phyloP scores from a whole-genome alignment of 345 rosid genomes.

The Populus tremula region DNA sequence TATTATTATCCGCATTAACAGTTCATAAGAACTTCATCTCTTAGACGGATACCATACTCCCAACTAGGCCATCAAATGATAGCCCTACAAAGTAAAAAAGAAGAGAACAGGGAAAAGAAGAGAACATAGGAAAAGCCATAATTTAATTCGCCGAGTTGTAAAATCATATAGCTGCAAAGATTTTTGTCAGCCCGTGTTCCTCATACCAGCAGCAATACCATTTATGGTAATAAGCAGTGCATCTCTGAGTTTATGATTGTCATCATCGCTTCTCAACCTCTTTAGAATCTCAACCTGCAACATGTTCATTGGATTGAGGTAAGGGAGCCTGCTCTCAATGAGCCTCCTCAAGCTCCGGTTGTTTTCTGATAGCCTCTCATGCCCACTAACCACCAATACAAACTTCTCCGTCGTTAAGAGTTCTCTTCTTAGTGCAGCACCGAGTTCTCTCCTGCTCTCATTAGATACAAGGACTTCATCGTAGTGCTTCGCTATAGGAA shows the following conservation, averaged over 20 bases:
- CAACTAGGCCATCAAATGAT: neutral
- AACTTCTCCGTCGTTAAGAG: conserved; percentile 63
- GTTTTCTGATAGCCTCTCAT: conserved; percentile 64
- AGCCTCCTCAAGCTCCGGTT: conserved; percentile 81
- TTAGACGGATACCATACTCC: neutral
- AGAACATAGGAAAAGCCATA: neutral
- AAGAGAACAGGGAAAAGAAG: too few relatives aligned
- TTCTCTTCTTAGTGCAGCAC: conserved; percentile 66
- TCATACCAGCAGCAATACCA: conserved; percentile 97
- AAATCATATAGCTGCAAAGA: neutral
- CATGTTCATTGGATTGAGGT: conserved; percentile 87
- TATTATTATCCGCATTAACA: neutral
- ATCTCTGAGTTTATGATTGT: conserved; percentile 81
- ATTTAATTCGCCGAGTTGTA: neutral
- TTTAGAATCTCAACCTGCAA: conserved; percentile 86
- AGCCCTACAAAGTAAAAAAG: neutral
- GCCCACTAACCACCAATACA: conserved; percentile 73
- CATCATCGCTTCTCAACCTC: conserved; percentile 79
- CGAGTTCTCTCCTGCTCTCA: conserved; percentile 60
- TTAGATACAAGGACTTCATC: conserved; percentile 80
- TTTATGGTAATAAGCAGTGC: conserved; percentile 90
- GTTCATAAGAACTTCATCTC: neutral
- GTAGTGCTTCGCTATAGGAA: conserved; percentile 76
- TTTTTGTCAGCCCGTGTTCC: conserved; percentile 58
- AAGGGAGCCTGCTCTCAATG: conserved; percentile 87